Evolutionary conservation across 2,329 filamentous ascomycete species (phyloP), one percentile per base, ranked within the genome.

Genomic region (Xylariaceae sp.): DNA sequence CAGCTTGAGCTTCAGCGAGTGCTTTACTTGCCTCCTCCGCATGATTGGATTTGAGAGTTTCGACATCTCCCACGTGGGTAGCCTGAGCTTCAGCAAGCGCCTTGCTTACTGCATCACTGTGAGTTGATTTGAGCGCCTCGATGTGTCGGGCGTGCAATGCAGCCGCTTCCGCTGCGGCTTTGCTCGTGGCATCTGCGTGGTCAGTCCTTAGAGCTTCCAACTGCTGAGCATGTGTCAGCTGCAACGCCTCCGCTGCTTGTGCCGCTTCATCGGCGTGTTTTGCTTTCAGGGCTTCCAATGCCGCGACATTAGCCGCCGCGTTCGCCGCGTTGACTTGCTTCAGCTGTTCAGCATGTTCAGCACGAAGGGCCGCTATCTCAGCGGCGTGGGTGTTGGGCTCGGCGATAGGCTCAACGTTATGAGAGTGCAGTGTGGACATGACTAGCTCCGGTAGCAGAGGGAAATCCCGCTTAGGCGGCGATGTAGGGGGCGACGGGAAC

Each of bases 401-500:
- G 7, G 57, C 52, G 6, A 57, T 44, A 45, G 62, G 56, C 22
- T 75, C 70, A 14, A 80, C 66, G 39, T 67, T 56, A 58, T 79
- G 69, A 2, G 67, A 65, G 35, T 73, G 69, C 15, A 81, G 71
- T 1, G 54, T 58, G 1, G 77, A 78, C 33, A 79, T 62, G 39
- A 62, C 70, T 30, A 80, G 64, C 1, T 65, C 59, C 5, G 71
- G 68, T 1, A 62, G 59, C 10, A 64, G 57, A 1, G 66, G 60
- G 17, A 66, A 47, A 36, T 70, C 61, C 10, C 58, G 55, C 6
- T 60, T 61, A 1, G 64, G 60, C 3, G 68, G 60, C n/a, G 72
- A 71, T 0, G 69, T 68, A 1, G 78, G 78, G 5, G 80, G 79
- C 11, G 75, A 70, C 2, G 79, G 78, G 67, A 82, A 81, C 55